Evolutionary conservation across 2,329 filamentous ascomycete species (phyloP).

Genomic region (Penicillium italicum): DNA sequence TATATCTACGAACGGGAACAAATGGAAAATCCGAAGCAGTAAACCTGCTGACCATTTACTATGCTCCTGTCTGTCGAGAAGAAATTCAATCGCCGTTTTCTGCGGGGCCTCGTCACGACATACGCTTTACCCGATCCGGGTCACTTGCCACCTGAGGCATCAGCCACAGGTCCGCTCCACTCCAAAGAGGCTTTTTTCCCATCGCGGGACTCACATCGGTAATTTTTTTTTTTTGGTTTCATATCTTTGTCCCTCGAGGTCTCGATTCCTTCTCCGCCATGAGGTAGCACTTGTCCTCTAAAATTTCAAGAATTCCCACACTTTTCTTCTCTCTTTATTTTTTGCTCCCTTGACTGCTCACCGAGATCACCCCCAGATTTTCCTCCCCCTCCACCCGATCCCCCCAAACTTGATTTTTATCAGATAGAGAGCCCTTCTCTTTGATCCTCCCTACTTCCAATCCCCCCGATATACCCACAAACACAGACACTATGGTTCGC

Average conservation of each 20-base stretch:
- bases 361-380: constrained; percentile 32
- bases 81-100: constrained; percentile 12
- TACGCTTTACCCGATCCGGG: constrained; percentile 26
- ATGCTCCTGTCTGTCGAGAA: not conserved
- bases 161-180: constrained; percentile 30
- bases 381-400: constrained; percentile 24
- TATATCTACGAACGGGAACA: not conserved
- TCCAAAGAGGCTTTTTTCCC: constrained; percentile 36
- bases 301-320: constrained; percentile 11
- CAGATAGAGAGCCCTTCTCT: constrained; percentile 16
- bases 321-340: not conserved
- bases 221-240: constrained; percentile 21
- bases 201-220: constrained; percentile 36
- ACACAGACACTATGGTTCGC: constrained; percentile 66
- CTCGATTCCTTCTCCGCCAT: constrained; percentile 29
- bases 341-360: constrained; percentile 10
- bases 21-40: constrained; percentile 7
- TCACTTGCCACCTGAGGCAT: constrained; percentile 26
- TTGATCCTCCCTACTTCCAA: constrained; percentile 15
- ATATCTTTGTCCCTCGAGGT: constrained; percentile 22
- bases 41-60: constrained; percentile 12
- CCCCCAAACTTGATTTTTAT: constrained; percentile 21
- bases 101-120: constrained; percentile 24
- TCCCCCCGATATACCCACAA: constrained; percentile 6
- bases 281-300: constrained; percentile 31